Base-by-base conservation (phyloP, 2,329 filamentous ascomycete species). In the Colletotrichum sp. region DNA sequence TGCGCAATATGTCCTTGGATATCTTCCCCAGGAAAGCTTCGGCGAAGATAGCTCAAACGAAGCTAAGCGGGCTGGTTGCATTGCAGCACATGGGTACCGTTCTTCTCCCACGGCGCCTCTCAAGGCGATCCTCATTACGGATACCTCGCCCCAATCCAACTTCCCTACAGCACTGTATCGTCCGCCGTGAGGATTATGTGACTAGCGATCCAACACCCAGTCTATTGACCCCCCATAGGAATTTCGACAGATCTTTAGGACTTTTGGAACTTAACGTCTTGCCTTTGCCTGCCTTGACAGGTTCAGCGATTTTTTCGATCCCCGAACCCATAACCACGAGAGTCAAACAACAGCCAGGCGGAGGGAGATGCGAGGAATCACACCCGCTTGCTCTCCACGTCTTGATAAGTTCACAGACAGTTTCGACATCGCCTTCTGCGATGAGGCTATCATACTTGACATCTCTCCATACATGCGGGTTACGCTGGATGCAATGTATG, bases 391-490 rank as follows among this genome's bases (percentile, higher is more conserved):
- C 30, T 32, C 30, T 4, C 30, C 0, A 32, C 30, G 0, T 32
- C 30, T 32, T 32, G 30, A 32, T 32, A 0, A 32, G 4, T 5
- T 32, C 3, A 9, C 30, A 32, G 1, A 32, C 30, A 32, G 0
- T 5, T 32, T 32, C 30, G 30, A 32, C 30, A 32, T 32, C 9
- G 3, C 30, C 30, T 32, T 32, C 30, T 32, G 30, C 30, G 30
- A 30, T 30, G 30, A 10, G 9, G 30, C 1, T 30, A 30, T 32
- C 30, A 32, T 32, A 32, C 30, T 32, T 32, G 30, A 32, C 1
- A 1, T 32, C 30, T 32, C 0, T 0, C 30, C 30, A 2, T 32
- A 32, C 1, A 32, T 32, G 0, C 30, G 30, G 30, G 30, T 0
- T 32, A 2, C 30, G 4, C 4, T 32, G 30, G 30, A 32, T 32